A percentile compares a stretch with the other conserved stretches of the same genome.
Conservation (phyloP, 495 filamentous ascomycete genomes). For the Clohesyomyces aquaticus region DNA sequence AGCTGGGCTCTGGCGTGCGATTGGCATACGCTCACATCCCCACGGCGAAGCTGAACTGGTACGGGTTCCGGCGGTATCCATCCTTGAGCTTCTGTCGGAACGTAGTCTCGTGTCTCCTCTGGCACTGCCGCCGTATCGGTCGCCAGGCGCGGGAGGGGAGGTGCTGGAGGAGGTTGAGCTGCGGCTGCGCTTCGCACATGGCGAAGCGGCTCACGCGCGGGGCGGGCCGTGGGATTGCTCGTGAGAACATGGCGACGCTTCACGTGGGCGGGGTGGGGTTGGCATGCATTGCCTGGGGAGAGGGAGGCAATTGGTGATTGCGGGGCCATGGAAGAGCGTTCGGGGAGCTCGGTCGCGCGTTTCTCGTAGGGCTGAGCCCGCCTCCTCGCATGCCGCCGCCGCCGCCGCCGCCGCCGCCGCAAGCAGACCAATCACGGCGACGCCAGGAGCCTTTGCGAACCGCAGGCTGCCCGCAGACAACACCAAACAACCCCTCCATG, state of each 20-base stretch:
- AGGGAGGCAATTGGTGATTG: neutral
- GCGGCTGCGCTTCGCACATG: slow-evolving; percentile 28
- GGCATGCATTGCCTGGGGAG: neutral
- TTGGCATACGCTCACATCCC: slow-evolving; percentile 26
- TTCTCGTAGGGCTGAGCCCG: slow-evolving; percentile 32
- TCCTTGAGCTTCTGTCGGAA: slow-evolving; percentile 21
- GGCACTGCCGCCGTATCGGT: slow-evolving; percentile 21
- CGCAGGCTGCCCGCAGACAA: neutral
- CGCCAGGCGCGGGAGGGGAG: slow-evolving; percentile 27
- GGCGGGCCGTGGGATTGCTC: slow-evolving; percentile 26
- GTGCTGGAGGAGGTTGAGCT: slow-evolving; percentile 23
- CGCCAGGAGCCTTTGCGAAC: slow-evolving; percentile 13
- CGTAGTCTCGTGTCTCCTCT: slow-evolving; percentile 25
- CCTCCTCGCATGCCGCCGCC: slow-evolving; percentile 22
- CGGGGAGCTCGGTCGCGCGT: neutral
- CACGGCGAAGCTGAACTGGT: slow-evolving; percentile 44
- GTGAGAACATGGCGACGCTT: slow-evolving; percentile 31
- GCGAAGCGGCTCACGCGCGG: slow-evolving; percentile 13
- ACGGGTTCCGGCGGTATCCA: slow-evolving; percentile 22
- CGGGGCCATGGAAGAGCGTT: too few species aligned
- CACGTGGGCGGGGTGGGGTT: slow-evolving; percentile 1
- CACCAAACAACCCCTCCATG: slow-evolving; percentile 33
- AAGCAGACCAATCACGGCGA: slow-evolving; percentile 30
- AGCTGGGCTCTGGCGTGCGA: neutral
- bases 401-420: slow-evolving; percentile 10